phyloP scores from a whole-genome alignment of 2,329 filamentous ascomycete genomes.

The Cercospora sojina region DNA sequence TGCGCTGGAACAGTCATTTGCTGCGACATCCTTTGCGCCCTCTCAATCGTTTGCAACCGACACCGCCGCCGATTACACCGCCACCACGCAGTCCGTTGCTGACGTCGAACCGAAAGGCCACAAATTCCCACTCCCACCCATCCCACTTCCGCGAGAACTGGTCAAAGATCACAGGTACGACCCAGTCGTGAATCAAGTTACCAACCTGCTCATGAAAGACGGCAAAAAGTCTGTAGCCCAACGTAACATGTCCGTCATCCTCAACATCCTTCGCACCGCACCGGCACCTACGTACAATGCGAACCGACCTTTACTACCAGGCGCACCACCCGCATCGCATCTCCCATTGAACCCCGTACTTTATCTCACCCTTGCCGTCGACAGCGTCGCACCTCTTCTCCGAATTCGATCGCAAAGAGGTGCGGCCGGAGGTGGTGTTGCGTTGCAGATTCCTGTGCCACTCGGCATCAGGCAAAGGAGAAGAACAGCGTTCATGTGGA shows the following conservation, averaged over 20 bases:
- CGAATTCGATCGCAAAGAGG: slow-evolving; percentile 74
- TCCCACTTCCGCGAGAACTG: slow-evolving; percentile 61
- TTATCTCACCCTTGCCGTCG: slow-evolving; percentile 86
- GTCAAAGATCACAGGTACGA: slow-evolving; percentile 82
- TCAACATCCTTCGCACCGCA: slow-evolving; percentile 79
- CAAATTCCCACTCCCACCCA: slow-evolving; percentile 72
- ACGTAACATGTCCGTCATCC: slow-evolving; percentile 81
- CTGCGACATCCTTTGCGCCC: slow-evolving; percentile 11
- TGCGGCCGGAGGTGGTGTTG: slow-evolving; percentile 78
- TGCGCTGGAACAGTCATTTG: slow-evolving; percentile 25
- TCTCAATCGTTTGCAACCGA: slow-evolving; percentile 25
- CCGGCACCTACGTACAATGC: slow-evolving; percentile 75
- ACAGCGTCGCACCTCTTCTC: slow-evolving; percentile 87
- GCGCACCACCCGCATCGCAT: slow-evolving; percentile 69
- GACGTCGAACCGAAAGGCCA: slow-evolving; percentile 59
- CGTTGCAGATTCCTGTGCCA: slow-evolving; percentile 79
- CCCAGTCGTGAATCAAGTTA: slow-evolving; percentile 79
- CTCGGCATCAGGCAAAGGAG: slow-evolving; percentile 72
- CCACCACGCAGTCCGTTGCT: slow-evolving; percentile 22
- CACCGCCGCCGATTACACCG: slow-evolving; percentile 23
- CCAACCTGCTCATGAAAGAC: slow-evolving; percentile 84
- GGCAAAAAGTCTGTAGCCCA: slow-evolving; percentile 91
- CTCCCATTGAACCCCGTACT: slow-evolving; percentile 85
- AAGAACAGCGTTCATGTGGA: slow-evolving; percentile 81
- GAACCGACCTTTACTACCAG: slow-evolving; percentile 68